Base-by-base conservation (phyloP, 1,284 basidiomycete genomes). In the Neonothopanus nambi region DNA sequence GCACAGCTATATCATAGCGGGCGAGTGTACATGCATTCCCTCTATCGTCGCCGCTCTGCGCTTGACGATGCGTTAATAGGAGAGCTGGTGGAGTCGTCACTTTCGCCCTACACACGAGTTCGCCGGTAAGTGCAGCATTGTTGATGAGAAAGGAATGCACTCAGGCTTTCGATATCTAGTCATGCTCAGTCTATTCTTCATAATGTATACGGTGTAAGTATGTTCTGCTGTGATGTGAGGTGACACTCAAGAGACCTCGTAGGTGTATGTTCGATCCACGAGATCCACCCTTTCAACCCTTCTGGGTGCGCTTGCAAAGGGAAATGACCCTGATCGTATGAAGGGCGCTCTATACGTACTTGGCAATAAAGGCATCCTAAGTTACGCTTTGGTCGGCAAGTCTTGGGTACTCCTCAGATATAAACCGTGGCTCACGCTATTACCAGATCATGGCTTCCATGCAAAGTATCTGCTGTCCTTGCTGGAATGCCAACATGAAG, bases 301-400 rank as follows among this genome's bases (percentile, higher is more conserved):
- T 33, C 87, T 96, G 63, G 79, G 86, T 39, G 85, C 91, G 0
- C 68, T 92, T 42, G 70, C 75, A 51, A 88, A 86, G 63, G 92
- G 89, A 5, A 87, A 80, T 56, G 91, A 94, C 63, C 92, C 95
- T 20, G 96, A 98, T 71, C 81, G 89, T 47, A 97, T 97, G 86
- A 99, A 99, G 68, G 91, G 92, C 11, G 95, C 95, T 6, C 75
- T 99, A 18, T 95, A 97, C 67, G 80, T 95, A 21, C 75, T 99
- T 8, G 87, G 85, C 66, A 85, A 87, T 65, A 94, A 93, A 71
- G 82, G 81, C 40, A 86, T 82, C 51, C 78, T 86, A 84, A 62
- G 51, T 67, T 52, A 9, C 46, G 30, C 46, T 52, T 26, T 53
- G 45, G 43, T 48, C 15, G 36, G 6, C 39, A 37, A 50, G 39